Evolutionary conservation across 805 yeast species (phyloP).

Genomic region (Starmerella scarabaei): DNA sequence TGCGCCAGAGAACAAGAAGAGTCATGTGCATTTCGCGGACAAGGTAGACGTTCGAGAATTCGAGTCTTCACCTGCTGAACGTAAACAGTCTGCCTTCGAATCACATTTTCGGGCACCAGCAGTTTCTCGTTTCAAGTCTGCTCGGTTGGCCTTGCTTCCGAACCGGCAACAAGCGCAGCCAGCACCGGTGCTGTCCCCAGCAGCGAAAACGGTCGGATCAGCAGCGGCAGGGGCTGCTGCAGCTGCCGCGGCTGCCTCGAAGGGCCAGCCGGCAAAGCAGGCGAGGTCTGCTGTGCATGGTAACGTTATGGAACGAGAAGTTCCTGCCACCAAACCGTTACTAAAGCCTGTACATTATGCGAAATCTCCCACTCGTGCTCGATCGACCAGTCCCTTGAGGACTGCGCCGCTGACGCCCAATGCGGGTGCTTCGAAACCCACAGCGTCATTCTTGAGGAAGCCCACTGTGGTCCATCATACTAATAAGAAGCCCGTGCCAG

Average conservation of each 20-base stretch:
- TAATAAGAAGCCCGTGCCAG: not conserved
- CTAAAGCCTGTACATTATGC: not conserved
- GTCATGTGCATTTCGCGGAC: constrained; percentile 18
- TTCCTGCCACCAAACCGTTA: not conserved
- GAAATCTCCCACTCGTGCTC: not conserved
- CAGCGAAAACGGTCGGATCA: not conserved
- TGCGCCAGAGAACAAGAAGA: constrained; percentile 5
- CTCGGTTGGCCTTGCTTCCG: not conserved
- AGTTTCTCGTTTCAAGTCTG: not conserved
- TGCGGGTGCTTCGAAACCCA: not conserved
- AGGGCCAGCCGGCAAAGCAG: not conserved
- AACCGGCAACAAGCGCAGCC: not conserved
- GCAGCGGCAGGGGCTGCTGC: not conserved
- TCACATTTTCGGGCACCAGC: not conserved
- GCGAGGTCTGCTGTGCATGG: not conserved
- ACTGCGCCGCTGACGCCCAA: not conserved
- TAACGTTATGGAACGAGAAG: not conserved
- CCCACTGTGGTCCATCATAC: not conserved
- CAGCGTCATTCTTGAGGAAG: not conserved
- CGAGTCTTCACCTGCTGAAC: constrained; percentile 19
- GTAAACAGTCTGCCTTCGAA: constrained; percentile 6
- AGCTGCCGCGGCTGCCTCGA: not conserved
- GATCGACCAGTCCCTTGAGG: not conserved
- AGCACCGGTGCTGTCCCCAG: too few relatives aligned
- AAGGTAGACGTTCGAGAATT: constrained; percentile 21